Evolutionary conservation across 2,329 filamentous ascomycete genomes (phyloP).

Genomic region (Sphaceloma murrayae): DNA sequence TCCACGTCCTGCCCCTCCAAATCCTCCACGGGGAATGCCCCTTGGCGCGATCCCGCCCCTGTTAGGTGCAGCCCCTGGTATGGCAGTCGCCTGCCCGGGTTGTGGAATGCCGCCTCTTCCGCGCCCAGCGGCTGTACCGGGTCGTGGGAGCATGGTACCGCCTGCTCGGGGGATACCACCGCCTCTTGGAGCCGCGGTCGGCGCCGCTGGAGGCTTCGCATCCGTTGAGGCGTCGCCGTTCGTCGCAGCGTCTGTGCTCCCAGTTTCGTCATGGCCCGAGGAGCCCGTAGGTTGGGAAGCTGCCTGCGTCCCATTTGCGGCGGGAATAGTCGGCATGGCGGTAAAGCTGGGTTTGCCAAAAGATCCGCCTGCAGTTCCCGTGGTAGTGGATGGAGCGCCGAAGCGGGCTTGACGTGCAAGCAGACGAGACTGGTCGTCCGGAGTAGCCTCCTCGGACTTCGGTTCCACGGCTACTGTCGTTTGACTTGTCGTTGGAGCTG

Average conservation of each 20-base stretch:
- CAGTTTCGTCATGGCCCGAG: conserved; percentile 1
- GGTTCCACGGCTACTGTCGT: conserved; percentile 12
- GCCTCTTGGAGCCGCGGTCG: conserved; percentile 19
- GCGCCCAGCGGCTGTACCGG: conserved; percentile 19
- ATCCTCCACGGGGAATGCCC: conserved; percentile 21
- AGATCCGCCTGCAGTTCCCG: conserved; percentile 11
- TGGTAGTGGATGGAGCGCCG: conserved; percentile 17
- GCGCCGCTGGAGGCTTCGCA: conserved; percentile 17
- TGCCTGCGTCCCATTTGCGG: too few relatives aligned
- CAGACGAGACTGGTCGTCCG: conserved; percentile 21
- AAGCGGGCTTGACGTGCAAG: conserved; percentile 24
- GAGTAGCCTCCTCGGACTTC: background rate
- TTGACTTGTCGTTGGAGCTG: background rate
- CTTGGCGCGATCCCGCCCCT: conserved; percentile 14
- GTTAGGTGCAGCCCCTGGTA: background rate
- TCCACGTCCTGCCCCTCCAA: conserved; percentile 21
- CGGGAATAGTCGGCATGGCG: conserved; percentile 15
- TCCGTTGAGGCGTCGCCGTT: conserved; percentile 16
- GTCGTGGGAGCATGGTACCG: conserved; percentile 23
- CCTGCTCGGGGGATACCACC: conserved; percentile 23
- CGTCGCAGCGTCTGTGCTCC: background rate
- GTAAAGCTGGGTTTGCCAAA: conserved; percentile 22
- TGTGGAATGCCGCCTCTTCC: conserved; percentile 20
- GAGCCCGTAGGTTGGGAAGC: conserved; percentile 4
- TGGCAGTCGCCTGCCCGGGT: conserved; percentile 3